Evolutionary conservation across 148 eudicot species (phyloP).

Genomic region (Mesembryanthemum crystallinum): DNA sequence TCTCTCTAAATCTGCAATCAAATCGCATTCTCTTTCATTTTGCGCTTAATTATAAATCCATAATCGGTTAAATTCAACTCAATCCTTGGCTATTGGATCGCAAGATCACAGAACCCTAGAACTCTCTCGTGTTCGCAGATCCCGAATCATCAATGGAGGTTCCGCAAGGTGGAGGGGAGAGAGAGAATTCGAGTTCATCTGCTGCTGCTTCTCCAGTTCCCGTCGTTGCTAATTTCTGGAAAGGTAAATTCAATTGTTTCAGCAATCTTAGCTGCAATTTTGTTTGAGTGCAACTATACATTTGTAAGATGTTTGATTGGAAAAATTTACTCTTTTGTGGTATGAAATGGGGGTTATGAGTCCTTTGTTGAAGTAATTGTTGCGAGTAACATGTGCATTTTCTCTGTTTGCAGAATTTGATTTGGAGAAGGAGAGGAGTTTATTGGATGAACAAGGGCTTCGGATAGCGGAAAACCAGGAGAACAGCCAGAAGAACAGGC

Average conservation of each 20-base stretch:
- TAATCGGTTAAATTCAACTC: neutral
- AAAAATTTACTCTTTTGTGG: neutral
- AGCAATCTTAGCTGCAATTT: neutral
- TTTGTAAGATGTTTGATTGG: neutral
- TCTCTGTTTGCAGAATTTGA: constrained; percentile 64
- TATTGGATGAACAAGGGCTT: constrained; percentile 95
- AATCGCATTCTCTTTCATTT: constrained; percentile 8
- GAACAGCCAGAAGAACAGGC: constrained; percentile 90
- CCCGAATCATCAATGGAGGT: constrained; percentile 62
- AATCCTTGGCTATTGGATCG: neutral
- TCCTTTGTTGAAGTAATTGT: neutral
- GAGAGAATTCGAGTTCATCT: constrained; percentile 52
- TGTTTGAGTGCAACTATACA: neutral
- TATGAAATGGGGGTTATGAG: neutral
- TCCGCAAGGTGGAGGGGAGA: constrained; percentile 48
- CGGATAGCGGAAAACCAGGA: constrained; percentile 96
- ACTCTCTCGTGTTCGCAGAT: constrained; percentile 24
- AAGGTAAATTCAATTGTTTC: constrained; percentile 43
- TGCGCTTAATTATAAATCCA: constrained; percentile 10
- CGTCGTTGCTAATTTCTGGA: constrained; percentile 87
- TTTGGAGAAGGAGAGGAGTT: constrained; percentile 87
- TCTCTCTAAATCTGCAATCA: neutral
- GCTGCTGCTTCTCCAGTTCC: constrained; percentile 66
- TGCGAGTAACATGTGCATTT: neutral
- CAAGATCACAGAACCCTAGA: constrained; percentile 15